Conservation (phyloP, 2,329 filamentous ascomycete genomes). For the Periconia macrospinosa region DNA sequence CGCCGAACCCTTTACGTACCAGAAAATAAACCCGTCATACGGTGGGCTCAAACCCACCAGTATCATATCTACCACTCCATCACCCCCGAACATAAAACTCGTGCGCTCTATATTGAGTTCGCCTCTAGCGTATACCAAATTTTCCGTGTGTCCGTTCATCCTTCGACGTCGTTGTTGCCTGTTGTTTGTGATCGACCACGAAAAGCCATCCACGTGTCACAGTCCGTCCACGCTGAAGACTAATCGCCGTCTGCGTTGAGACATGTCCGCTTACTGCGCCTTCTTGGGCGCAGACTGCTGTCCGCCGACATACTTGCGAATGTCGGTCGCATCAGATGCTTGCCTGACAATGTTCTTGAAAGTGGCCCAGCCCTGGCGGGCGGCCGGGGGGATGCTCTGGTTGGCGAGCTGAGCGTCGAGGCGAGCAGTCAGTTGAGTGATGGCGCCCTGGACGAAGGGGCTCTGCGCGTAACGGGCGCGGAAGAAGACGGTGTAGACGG, state of each 20-base stretch:
- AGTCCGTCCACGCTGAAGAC: conserved; percentile 15
- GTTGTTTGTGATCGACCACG: too few relatives aligned
- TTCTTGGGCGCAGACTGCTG: conserved; percentile 62
- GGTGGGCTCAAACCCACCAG: too few relatives aligned
- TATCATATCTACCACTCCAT: too few relatives aligned
- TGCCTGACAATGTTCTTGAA: conserved; percentile 74
- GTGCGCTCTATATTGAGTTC: too few relatives aligned
- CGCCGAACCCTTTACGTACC: too few relatives aligned
- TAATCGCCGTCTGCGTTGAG: conserved; percentile 13
- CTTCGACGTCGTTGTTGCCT: too few relatives aligned
- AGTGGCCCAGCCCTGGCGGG: conserved; percentile 76
- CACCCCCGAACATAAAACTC: too few relatives aligned
- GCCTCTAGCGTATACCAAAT: too few relatives aligned
- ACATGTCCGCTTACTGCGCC: conserved; percentile 48
- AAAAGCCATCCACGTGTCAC: conserved; percentile 1
- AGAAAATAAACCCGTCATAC: too few relatives aligned
- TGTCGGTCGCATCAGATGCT: conserved; percentile 77
- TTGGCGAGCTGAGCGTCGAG: conserved; percentile 81
- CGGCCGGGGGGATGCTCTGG: conserved; percentile 81
- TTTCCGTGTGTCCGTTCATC: too few relatives aligned
- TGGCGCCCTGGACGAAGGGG: conserved; percentile 84
- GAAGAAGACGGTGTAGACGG: conserved; percentile 87
- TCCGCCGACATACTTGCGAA: conserved; percentile 70
- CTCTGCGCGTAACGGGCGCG: conserved; percentile 89
- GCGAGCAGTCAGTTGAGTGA: conserved; percentile 71